Evolutionary conservation across 441 rosid species (phyloP).

Genomic region (Erodium texanum): DNA sequence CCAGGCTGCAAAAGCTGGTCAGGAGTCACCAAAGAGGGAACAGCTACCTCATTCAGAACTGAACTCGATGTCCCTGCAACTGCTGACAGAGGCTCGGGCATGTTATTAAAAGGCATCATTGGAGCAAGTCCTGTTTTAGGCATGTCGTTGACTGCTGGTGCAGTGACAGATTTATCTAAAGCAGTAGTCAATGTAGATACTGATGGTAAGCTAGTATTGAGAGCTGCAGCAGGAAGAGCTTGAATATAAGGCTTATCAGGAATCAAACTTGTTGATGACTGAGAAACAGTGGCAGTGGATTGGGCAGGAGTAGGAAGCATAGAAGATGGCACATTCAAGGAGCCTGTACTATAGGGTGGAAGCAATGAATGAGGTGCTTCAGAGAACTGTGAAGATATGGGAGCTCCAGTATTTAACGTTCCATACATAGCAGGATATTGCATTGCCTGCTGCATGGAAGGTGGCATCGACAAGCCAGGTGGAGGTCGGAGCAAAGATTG

Average conservation of each 20-base stretch:
- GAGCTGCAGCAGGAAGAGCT: slow-evolving; percentile 4
- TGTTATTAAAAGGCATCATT: not conserved
- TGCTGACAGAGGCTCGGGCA: slow-evolving; percentile 5
- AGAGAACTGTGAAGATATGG: slow-evolving; percentile 6
- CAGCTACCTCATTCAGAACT: slow-evolving; percentile 8
- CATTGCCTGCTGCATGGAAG: slow-evolving; percentile 11
- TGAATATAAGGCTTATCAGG: slow-evolving; percentile 6
- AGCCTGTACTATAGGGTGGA: slow-evolving; percentile 7
- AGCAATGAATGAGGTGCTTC: slow-evolving; percentile 11
- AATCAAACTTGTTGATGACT: slow-evolving; percentile 6
- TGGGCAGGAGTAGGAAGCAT: not conserved
- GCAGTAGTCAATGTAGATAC: slow-evolving; percentile 10
- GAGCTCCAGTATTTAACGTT: slow-evolving; percentile 6
- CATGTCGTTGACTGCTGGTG: slow-evolving; percentile 4
- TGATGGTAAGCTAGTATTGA: slow-evolving; percentile 7
- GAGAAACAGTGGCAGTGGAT: slow-evolving; percentile 1
- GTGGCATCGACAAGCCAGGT: slow-evolving; percentile 12
- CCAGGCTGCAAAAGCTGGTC: slow-evolving; percentile 15
- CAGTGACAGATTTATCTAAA: slow-evolving; percentile 7
- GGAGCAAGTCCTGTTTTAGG: slow-evolving; percentile 4
- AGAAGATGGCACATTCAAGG: slow-evolving; percentile 5
- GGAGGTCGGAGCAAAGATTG: slow-evolving; percentile 18
- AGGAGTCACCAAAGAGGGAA: slow-evolving; percentile 17
- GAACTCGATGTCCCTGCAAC: slow-evolving; percentile 11
- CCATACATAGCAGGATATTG: slow-evolving; percentile 8